phyloP scores from a whole-genome alignment of 495 filamentous ascomycete genomes.

The Penicillium taxi region DNA sequence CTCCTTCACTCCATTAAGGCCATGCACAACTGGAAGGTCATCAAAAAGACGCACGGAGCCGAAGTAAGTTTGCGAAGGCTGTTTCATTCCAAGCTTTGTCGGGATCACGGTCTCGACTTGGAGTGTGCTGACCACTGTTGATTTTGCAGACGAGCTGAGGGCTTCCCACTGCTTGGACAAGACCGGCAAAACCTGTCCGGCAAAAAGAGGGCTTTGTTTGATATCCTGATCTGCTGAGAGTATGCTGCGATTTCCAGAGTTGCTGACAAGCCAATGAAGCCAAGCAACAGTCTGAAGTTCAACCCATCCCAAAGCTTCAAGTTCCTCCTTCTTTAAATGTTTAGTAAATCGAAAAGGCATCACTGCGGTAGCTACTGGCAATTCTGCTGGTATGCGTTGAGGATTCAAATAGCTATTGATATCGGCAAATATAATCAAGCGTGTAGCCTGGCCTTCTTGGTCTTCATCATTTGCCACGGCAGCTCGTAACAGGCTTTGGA shows the following conservation, averaged over 20 bases:
- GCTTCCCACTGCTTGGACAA: conserved; percentile 84
- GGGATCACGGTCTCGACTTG: conserved; percentile 70
- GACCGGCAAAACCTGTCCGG: conserved; percentile 67
- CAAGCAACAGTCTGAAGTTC: conserved; percentile 75
- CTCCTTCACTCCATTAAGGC: conserved; percentile 74
- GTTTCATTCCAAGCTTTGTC: conserved; percentile 83
- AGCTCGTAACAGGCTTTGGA: conserved; percentile 62
- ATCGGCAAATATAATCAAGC: conserved; percentile 65
- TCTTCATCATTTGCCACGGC: conserved; percentile 72
- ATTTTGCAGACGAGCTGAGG: conserved; percentile 56
- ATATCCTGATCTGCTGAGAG: conserved; percentile 52
- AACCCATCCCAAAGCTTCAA: conserved; percentile 75
- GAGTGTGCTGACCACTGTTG: conserved; percentile 53
- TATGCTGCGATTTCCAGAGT: conserved; percentile 39
- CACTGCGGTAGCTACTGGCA: conserved; percentile 75
- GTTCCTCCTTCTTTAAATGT: conserved; percentile 46
- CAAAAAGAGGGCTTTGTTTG: conserved; percentile 62
- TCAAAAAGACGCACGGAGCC: conserved; percentile 87
- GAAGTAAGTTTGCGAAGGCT: conserved; percentile 83
- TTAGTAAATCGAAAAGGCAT: conserved; percentile 76
- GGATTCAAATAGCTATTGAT: conserved; percentile 67
- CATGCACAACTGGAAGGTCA: conserved; percentile 73
- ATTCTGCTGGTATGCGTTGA: conserved; percentile 65
- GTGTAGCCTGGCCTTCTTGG: conserved; percentile 47
- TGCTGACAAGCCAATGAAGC: conserved; percentile 68